Base-by-base conservation (phyloP, 768 basidiomycete species). In the Russula olivacea region DNA sequence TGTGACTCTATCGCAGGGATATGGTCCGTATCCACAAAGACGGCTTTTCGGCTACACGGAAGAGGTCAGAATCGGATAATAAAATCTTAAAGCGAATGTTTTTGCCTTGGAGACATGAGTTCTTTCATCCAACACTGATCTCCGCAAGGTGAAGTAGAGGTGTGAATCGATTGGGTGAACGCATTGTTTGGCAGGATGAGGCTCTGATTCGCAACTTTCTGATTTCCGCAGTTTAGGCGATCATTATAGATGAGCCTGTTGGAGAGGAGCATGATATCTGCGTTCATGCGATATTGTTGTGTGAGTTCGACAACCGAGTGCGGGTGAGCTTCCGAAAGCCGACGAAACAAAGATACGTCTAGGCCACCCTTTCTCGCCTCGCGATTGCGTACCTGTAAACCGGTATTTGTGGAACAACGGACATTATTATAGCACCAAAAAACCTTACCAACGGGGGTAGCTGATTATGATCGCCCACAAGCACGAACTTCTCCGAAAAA, bases 391-490 rank as follows among this genome's bases (percentile, higher is more conserved):
- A 97, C 92, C 93, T 95, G 58, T 9, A 36, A n/a, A 59, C 8
- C 55, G 15, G 38, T 23, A 8, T 30, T 55, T 43, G 57, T 55
- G 61, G 52, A 30, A 51, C 8, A 19, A 1, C 4, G 19, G 25
- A 23, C 21, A 53, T 40, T 25, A 48, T 21, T 0, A 47, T 36
- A 47, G 43, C 8, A 19, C 7, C 30, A 58, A 36, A 2, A 36
- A 68, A 12, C 7, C 81, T 61, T 68, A 96, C 96, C 45, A 98
- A 81, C 0, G 97, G 97, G 11, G 96, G 96, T 2, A 99, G 84
- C 70, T 99, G 97, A 76, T 89, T 93, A 75, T 99, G 97, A 71
- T 98, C 97, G 8, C 97, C 97, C 19, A 98, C 96, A 14, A 98
- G 86, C 5, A 98, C 83, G 67, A 98, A 99, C 47, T 81, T 91